Evolutionary conservation across 2,329 filamentous ascomycete genomes (phyloP).

Genomic region (Verticillium tricorpus): DNA sequence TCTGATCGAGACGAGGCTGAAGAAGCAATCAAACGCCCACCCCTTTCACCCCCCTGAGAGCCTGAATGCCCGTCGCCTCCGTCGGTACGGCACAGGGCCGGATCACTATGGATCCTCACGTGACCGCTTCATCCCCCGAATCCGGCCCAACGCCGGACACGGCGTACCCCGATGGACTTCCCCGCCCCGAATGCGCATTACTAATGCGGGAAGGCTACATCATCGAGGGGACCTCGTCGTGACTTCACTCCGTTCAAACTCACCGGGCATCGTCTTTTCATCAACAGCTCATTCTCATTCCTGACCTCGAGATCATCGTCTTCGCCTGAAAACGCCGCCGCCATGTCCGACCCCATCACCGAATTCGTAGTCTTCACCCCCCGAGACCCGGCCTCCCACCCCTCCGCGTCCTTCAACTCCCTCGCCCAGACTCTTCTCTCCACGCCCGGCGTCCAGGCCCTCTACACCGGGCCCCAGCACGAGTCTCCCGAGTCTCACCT

Average conservation of each 20-base stretch:
- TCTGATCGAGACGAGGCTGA: background rate
- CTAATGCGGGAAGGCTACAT: background rate
- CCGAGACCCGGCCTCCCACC: constrained; percentile 4
- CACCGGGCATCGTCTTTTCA: background rate
- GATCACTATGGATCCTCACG: background rate
- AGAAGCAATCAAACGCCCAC: background rate
- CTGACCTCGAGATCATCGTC: background rate
- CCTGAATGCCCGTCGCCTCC: background rate
- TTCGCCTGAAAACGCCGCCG: background rate
- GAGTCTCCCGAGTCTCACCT: constrained; percentile 27
- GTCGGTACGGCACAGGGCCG: background rate
- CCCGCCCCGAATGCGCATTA: background rate
- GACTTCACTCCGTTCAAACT: background rate
- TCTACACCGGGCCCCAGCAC: constrained; percentile 29
- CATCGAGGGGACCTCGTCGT: background rate
- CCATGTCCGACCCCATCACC: constrained; percentile 5
- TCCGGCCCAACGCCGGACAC: background rate
- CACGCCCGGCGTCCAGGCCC: constrained; percentile 23
- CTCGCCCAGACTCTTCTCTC: constrained; percentile 10
- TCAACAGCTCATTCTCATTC: background rate
- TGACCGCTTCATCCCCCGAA: background rate
- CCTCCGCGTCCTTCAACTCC: constrained; percentile 9
- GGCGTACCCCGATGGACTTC: background rate
- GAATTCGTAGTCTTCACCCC: constrained; percentile 12
- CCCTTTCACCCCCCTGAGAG: background rate